A percentile compares a stretch with the other conserved stretches of the same genome.
Evolutionary conservation across 2,329 filamentous ascomycete genomes (phyloP).

Genomic region (Claviceps monticola): DNA sequence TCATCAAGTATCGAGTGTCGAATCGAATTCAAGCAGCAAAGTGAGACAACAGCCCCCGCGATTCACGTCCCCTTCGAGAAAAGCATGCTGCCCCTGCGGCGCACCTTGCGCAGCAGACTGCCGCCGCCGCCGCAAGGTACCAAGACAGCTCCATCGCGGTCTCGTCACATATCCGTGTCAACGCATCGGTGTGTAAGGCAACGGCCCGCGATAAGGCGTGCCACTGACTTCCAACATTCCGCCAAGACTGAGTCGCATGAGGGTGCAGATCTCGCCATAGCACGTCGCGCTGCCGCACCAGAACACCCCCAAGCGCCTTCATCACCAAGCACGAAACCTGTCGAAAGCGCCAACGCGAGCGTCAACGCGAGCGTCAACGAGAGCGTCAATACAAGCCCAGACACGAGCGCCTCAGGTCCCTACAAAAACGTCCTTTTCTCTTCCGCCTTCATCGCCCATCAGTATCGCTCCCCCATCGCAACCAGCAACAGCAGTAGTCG

Average conservation of each 20-base stretch:
- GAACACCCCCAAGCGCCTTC: neutral
- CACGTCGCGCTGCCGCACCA: neutral
- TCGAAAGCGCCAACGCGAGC: no score
- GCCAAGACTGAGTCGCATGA: neutral
- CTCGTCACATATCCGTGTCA: slow-evolving; percentile 4
- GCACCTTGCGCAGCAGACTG: neutral
- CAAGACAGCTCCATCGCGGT: neutral
- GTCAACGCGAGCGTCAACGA: no score
- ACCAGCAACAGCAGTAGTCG: neutral
- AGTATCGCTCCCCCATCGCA: neutral
- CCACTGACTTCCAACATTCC: neutral
- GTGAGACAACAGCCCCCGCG: no score
- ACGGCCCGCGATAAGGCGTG: slow-evolving; percentile 1
- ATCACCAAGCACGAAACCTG: neutral
- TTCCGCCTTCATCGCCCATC: slow-evolving; percentile 8
- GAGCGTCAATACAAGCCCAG: neutral
- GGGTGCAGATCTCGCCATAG: no score
- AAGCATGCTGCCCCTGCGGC: slow-evolving; percentile 3
- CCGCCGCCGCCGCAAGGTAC: neutral
- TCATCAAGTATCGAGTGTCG: no score
- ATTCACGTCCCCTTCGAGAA: neutral
- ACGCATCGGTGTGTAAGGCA: neutral
- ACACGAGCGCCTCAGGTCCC: neutral
- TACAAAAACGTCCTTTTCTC: slow-evolving; percentile 8
- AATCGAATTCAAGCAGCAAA: no score